phyloP scores from a whole-genome alignment of 139 green algal genomes.

The Cymbomonas tetramitiformis region DNA sequence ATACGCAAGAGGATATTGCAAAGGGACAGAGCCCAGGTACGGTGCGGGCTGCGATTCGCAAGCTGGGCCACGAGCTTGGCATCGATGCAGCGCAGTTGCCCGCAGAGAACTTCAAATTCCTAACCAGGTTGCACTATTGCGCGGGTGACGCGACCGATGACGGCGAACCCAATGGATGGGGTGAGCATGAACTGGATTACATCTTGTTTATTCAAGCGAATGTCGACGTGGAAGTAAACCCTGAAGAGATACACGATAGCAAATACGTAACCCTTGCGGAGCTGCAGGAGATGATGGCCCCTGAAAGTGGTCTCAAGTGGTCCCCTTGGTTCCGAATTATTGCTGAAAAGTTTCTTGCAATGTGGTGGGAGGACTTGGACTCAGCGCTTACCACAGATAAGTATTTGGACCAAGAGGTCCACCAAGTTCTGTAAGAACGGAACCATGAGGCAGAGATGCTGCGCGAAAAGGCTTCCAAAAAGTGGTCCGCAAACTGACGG shows the following conservation, averaged over 20 bases:
- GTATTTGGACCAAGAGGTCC: constrained; percentile 5
- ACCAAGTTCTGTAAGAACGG: constrained; percentile 9
- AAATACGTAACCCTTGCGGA: constrained; percentile 29
- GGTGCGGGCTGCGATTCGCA: constrained; percentile 56
- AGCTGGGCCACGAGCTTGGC: constrained; percentile 75
- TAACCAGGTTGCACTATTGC: constrained; percentile 86
- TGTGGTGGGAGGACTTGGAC: constrained; percentile 58
- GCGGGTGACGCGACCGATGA: constrained; percentile 10
- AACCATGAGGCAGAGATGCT: too few relatives aligned
- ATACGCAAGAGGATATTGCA: constrained; percentile 19
- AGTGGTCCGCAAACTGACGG: too few relatives aligned
- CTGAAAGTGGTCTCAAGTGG: constrained; percentile 35
- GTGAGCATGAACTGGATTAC: constrained; percentile 94
- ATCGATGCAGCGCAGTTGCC: constrained; percentile 45
- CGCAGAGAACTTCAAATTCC: constrained; percentile 45
- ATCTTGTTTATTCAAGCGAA: constrained; percentile 53
- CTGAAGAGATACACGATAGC: constrained; percentile 54
- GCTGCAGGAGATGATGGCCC: constrained; percentile 30
- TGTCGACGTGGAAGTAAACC: constrained; percentile 23
- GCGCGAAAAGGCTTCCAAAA: too few relatives aligned
- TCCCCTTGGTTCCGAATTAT: constrained; percentile 94
- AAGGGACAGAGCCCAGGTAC: constrained; percentile 30
- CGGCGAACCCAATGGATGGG: constrained; percentile 25
- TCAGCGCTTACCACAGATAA: not conserved
- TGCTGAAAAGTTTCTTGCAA: constrained; percentile 55